Conservation (phyloP, 75 land plant species). For the Gnetum montanum region DNA sequence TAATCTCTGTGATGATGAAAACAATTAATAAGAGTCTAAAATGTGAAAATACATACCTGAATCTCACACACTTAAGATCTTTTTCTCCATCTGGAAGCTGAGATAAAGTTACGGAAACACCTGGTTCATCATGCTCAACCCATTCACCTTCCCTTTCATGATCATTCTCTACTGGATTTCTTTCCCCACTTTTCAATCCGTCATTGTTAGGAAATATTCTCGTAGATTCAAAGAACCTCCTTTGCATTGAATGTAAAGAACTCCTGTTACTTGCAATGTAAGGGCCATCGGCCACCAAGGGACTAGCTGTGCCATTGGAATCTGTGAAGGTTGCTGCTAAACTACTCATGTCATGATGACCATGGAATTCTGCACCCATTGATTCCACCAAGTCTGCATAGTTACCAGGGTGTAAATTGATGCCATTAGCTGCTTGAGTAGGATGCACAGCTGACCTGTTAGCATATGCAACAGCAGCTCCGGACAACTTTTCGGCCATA, state of each 20-base stretch:
- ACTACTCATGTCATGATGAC: neutral
- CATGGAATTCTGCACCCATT: neutral
- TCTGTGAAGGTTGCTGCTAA: neutral
- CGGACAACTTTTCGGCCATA: conserved; percentile 89
- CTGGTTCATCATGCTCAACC: conserved; percentile 99
- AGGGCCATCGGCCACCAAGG: too few species aligned
- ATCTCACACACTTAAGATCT: conserved; percentile 92
- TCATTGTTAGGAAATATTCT: too few species aligned
- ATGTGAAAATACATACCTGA: conserved; percentile 54
- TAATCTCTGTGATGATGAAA: too few species aligned
- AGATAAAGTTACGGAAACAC: conserved; percentile 87
- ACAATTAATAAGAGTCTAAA: too few species aligned
- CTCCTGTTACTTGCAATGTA: neutral
- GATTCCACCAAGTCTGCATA: too few species aligned
- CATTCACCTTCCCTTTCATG: conserved; percentile 64
- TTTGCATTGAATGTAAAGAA: neutral
- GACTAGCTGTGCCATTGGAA: conserved; percentile 5
- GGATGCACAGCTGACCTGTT: too few species aligned
- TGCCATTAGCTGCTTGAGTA: too few species aligned
- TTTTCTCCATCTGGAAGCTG: conserved; percentile 79
- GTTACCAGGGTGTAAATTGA: too few species aligned
- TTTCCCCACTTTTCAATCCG: conserved; percentile 30
- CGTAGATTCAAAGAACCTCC: conserved; percentile 2
- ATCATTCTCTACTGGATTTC: conserved; percentile 32
- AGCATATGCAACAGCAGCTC: too few species aligned